Evolutionary conservation across 331 rosid species (phyloP).

Genomic region (Rhamnella rubrinervis): DNA sequence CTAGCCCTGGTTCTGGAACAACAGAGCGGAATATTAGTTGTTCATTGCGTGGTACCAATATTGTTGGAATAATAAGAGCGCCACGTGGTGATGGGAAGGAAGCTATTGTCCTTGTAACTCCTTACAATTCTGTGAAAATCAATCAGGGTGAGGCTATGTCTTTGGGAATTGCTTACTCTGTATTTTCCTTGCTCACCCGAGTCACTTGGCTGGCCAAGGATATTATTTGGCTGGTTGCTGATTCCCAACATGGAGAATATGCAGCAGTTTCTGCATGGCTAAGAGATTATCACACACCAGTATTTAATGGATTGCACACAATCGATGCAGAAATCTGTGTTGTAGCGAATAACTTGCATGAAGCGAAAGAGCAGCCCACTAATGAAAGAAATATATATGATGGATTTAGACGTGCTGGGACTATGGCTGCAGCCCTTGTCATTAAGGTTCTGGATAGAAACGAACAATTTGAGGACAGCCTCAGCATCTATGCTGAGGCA

Average conservation of each 20-base stretch:
- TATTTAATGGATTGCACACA: slow-evolving; percentile 33
- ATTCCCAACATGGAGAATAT: slow-evolving; percentile 79
- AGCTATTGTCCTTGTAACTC: slow-evolving; percentile 91
- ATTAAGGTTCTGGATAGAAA: slow-evolving; percentile 66
- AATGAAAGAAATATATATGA: slow-evolving; percentile 36
- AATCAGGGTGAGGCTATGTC: slow-evolving; percentile 64
- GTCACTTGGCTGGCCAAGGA: slow-evolving; percentile 98
- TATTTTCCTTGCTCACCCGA: slow-evolving; percentile 73
- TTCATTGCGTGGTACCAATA: slow-evolving; percentile 61
- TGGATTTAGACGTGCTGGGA: slow-evolving; percentile 88
- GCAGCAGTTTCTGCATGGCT: slow-evolving; percentile 86
- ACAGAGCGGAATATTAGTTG: slow-evolving; percentile 56
- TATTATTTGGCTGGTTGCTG: slow-evolving; percentile 83
- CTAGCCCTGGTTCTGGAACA: slow-evolving; percentile 59
- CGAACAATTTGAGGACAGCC: slow-evolving; percentile 63
- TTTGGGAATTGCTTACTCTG: slow-evolving; percentile 77
- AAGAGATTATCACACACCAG: slow-evolving; percentile 80
- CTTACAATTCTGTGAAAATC: slow-evolving; percentile 56
- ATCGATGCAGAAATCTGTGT: slow-evolving; percentile 52
- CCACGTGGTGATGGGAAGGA: slow-evolving; percentile 97
- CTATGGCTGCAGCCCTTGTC: slow-evolving; percentile 92
- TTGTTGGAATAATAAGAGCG: slow-evolving; percentile 89
- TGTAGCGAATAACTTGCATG: slow-evolving; percentile 28
- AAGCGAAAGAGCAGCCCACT: slow-evolving; percentile 32
- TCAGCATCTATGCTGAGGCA: slow-evolving; percentile 80